These are phyloP conservation scores for Penicillium griseofulvum DNA, from an alignment of 2,329 filamentous ascomycete species.

Conservation along the genomic window DNA sequence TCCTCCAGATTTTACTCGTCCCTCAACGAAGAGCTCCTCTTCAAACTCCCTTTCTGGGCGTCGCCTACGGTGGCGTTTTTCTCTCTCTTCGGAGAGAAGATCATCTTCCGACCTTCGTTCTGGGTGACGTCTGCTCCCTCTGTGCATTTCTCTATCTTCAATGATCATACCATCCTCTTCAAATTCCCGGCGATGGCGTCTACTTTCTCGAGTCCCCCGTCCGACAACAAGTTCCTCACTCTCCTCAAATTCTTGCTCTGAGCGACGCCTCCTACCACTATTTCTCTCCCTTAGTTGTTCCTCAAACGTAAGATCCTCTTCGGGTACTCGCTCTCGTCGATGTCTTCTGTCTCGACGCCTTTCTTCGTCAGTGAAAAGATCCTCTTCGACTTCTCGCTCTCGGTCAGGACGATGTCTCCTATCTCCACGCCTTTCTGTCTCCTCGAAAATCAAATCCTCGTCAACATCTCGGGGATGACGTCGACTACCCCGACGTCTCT, in stretches of 20 bases:
- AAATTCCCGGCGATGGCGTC: neutral
- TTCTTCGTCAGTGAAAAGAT: constrained; percentile 20
- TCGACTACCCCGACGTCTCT: constrained; percentile 1
- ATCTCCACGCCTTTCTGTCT: neutral
- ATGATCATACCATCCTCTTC: neutral
- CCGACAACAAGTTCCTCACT: neutral
- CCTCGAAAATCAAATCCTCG: constrained; percentile 1
- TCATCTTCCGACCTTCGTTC: constrained; percentile 22
- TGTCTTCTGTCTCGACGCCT: constrained; percentile 10
- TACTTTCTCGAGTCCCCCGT: neutral
- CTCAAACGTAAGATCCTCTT: constrained; percentile 27
- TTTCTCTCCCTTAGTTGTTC: constrained; percentile 15
- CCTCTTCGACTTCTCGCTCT: constrained; percentile 21
- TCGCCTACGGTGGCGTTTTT: neutral
- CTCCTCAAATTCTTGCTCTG: constrained; percentile 20
- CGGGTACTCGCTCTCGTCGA: constrained; percentile 4
- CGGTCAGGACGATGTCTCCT: neutral
- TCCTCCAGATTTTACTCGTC: neutral
- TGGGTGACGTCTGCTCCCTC: constrained; percentile 7
- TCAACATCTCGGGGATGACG: constrained; percentile 5
- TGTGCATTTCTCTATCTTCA: constrained; percentile 1
- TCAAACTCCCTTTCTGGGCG: neutral
- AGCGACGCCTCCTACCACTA: neutral
- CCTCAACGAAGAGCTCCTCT: neutral
- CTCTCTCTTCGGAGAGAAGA: neutral